Evolutionary conservation across 768 basidiomycete genomes (phyloP).

Genomic region (Scleroderma citrinum): DNA sequence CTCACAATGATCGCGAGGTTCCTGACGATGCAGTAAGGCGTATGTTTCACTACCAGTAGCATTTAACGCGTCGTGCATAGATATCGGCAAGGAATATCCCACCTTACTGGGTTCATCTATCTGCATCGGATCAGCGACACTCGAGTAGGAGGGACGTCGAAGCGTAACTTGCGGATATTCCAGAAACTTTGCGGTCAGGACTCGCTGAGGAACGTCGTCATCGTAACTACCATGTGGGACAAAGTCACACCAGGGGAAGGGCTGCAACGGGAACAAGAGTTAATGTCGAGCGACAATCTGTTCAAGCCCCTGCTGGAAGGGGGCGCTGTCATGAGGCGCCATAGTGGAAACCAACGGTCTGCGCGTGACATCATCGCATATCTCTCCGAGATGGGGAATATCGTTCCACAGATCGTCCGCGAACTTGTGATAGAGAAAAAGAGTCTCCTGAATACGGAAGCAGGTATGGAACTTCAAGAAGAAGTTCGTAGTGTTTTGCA

Average conservation of each 20-base stretch:
- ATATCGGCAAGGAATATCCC: conserved; percentile 13
- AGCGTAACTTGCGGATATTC: conserved; percentile 29
- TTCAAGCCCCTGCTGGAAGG: conserved; percentile 21
- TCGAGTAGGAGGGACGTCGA: conserved; percentile 17
- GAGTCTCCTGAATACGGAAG: too few relatives aligned
- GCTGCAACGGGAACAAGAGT: conserved; percentile 21
- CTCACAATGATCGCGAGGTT: conserved; percentile 21
- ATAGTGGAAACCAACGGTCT: not conserved
- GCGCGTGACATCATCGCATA: too few relatives aligned
- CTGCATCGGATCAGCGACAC: conserved; percentile 25
- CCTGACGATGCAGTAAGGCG: conserved; percentile 22
- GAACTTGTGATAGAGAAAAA: too few relatives aligned
- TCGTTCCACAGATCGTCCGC: too few relatives aligned
- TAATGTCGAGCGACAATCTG: conserved; percentile 5
- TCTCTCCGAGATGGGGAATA: too few relatives aligned
- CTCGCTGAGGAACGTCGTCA: conserved; percentile 25
- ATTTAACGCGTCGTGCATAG: conserved; percentile 6
- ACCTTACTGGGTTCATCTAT: conserved; percentile 29
- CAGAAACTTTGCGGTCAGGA: conserved; percentile 14
- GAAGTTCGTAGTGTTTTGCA: too few relatives aligned
- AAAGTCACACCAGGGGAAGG: conserved; percentile 13
- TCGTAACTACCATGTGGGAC: conserved; percentile 34
- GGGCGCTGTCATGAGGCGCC: conserved; percentile 8
- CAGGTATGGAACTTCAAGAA: too few relatives aligned
- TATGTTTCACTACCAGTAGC: too few relatives aligned